Evolutionary conservation across 176 grass and related monocot genomes (phyloP), one percentile per base, ranked within the genome.

Genomic region (Cymbopogon citratus): DNA sequence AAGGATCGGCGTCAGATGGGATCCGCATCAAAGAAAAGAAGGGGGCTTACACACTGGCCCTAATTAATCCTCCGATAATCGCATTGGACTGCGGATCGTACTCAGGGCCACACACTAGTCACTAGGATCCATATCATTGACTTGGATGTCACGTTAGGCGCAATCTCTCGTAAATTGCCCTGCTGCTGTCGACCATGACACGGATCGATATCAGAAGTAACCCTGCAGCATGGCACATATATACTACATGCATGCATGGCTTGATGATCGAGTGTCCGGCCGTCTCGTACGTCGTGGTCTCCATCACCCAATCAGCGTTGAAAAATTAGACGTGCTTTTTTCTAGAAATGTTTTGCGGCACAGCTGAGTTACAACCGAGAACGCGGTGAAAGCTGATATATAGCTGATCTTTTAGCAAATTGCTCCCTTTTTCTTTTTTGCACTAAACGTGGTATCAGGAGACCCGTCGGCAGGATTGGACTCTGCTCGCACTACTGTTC

Each of bases 251-350:
- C 48, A 19, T 51, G 48, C 48, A 51, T 52, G 48, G 48, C 46
- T 5, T 18, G 46, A 33, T 33, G 3, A 33, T 33, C 3, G n/a
- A 33, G 31, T 33, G 31, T 33, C 31, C 8, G 25, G 77, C 31
- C 8, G 25, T 84, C 66, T 84, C 82, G 45, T 86, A 61, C 82
- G 45, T 86, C 70, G 70, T 21, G 38, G 45, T 81, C 70, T 57
- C 60, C 46, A 29, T 81, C 35, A 25, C 19, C 46, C 63, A 81
- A 74, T 75, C 85, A 36, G 0, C 61, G 19, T 24, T 4, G 51
- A 84, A 84, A 56, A 9, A 21, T 13, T 11, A 29, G 28, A 33
- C 74, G 15, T 34, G n/a, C 13, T 33, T 44, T 44, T 27, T 57
- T 57, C 70, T 59, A 75, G 70, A 81, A 40, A 33, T 9, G n/a